phyloP scores from a whole-genome alignment of 2,329 filamentous ascomycete species.

The Cercospora janseana region DNA sequence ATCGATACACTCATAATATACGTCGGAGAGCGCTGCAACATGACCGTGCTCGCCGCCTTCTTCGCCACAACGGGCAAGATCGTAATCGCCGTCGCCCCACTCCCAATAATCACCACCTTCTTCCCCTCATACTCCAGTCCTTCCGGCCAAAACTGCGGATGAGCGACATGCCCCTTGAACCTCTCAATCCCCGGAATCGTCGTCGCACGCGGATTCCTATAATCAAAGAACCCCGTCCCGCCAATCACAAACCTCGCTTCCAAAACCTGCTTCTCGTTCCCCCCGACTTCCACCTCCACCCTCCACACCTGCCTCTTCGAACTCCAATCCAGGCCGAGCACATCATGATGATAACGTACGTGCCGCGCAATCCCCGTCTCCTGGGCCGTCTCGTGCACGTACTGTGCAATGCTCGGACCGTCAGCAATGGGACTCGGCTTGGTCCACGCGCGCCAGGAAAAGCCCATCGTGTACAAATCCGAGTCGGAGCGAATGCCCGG shows the following conservation, averaged over 20 bases:
- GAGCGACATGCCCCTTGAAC: constrained; percentile 62
- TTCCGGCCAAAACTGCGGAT: constrained; percentile 74
- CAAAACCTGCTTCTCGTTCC: not conserved
- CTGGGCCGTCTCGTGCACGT: constrained; percentile 43
- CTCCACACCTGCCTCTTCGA: constrained; percentile 50
- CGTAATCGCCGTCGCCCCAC: constrained; percentile 75
- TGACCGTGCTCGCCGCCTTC: not conserved
- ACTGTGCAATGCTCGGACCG: constrained; percentile 44
- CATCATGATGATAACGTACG: constrained; percentile 45
- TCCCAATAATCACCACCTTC: constrained; percentile 69
- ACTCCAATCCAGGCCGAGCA: constrained; percentile 44
- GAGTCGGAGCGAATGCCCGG: constrained; percentile 59
- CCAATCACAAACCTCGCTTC: not conserved
- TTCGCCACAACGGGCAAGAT: constrained; percentile 65
- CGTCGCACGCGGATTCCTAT: constrained; percentile 36
- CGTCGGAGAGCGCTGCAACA: not conserved
- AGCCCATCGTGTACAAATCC: constrained; percentile 53
- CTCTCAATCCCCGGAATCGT: constrained; percentile 64
- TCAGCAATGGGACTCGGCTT: constrained; percentile 47
- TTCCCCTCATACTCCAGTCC: constrained; percentile 64
- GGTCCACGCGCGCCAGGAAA: constrained; percentile 67
- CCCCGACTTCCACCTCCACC: constrained; percentile 45
- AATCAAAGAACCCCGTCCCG: constrained; percentile 5
- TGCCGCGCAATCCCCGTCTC: constrained; percentile 47
- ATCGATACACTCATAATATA: constrained; percentile 10